These are phyloP conservation scores for Lasiodiplodia hormozganensis DNA, from an alignment of 2,329 filamentous ascomycete genomes.

Conservation along the genomic window DNA sequence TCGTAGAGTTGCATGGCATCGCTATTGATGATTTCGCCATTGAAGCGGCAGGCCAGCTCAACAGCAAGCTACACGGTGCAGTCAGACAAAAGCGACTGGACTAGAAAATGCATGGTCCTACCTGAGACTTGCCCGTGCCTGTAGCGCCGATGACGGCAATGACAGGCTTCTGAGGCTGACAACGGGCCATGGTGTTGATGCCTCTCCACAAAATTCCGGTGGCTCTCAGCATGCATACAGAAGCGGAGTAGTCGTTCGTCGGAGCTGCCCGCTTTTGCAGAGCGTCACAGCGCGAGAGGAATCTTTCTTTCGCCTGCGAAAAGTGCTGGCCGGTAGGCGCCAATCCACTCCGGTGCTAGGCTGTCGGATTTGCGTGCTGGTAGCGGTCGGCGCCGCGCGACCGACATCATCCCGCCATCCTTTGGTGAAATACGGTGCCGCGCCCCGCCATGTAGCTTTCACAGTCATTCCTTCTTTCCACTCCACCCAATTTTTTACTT, in stretches of 20 bases:
- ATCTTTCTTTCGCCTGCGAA: not conserved
- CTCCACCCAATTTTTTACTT: not conserved
- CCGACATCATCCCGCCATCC: conserved; percentile 18
- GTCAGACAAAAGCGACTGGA: conserved; percentile 41
- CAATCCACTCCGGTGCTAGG: not conserved
- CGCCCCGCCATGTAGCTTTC: conserved; percentile 6
- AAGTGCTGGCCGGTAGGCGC: conserved; percentile 6
- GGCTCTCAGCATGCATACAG: conserved; percentile 19
- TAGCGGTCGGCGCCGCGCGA: not conserved
- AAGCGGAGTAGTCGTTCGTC: not conserved
- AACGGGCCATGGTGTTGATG: conserved; percentile 18
- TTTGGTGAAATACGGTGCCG: not conserved
- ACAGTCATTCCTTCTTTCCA: not conserved
- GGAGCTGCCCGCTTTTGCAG: not conserved
- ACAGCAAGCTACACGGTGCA: conserved; percentile 75
- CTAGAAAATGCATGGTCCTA: conserved; percentile 47
- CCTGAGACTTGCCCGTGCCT: conserved; percentile 91
- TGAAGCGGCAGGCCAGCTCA: conserved; percentile 79
- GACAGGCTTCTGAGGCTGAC: conserved; percentile 59
- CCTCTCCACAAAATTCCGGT: conserved; percentile 5
- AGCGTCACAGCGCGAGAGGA: not conserved
- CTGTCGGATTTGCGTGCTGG: conserved; percentile 1
- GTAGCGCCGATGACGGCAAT: conserved; percentile 88
- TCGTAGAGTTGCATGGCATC: conserved; percentile 98
- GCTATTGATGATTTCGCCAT: conserved; percentile 95